phyloP scores from a whole-genome alignment of 2,329 filamentous ascomycete species.

The Helotiales sp. region DNA sequence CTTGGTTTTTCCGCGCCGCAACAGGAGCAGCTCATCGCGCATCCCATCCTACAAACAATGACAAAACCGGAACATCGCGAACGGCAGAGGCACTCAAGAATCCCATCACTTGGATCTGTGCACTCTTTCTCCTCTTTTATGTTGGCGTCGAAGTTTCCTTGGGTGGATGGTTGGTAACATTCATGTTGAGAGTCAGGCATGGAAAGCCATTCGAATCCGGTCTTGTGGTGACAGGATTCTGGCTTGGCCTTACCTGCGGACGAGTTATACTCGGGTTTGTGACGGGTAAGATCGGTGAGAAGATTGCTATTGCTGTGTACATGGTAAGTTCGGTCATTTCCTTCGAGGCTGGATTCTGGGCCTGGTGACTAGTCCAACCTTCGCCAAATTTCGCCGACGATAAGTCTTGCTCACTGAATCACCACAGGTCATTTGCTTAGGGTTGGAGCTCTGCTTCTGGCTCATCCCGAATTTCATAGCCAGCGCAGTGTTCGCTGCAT shows the following conservation, averaged over 20 bases:
- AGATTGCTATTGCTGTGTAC: constrained; percentile 67
- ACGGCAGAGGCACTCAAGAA: constrained; percentile 45
- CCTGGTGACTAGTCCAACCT: constrained; percentile 72
- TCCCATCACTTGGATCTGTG: constrained; percentile 72
- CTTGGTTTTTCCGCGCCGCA: constrained; percentile 66
- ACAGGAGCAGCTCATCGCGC: constrained; percentile 62
- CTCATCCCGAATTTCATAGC: constrained; percentile 78
- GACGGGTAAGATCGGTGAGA: constrained; percentile 76
- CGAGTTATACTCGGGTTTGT: constrained; percentile 77
- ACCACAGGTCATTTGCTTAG: constrained; percentile 64
- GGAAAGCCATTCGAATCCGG: constrained; percentile 20
- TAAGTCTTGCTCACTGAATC: constrained; percentile 61
- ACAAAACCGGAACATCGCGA: constrained; percentile 27
- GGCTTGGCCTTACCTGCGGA: constrained; percentile 80
- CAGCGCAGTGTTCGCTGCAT: constrained; percentile 70
- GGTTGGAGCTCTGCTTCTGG: constrained; percentile 77
- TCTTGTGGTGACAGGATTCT: constrained; percentile 68
- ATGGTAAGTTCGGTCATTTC: constrained; percentile 73
- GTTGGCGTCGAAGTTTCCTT: constrained; percentile 78
- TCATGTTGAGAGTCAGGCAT: constrained; percentile 73
- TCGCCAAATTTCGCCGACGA: constrained; percentile 73
- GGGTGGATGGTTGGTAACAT: constrained; percentile 82
- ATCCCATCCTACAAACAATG: constrained; percentile 53
- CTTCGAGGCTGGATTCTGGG: constrained; percentile 75
- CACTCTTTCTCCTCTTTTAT: constrained; percentile 77